Evolutionary conservation across 1,284 basidiomycete genomes (phyloP), one percentile per base, ranked within the genome.

Genomic region (Trichosporon ovoides): DNA sequence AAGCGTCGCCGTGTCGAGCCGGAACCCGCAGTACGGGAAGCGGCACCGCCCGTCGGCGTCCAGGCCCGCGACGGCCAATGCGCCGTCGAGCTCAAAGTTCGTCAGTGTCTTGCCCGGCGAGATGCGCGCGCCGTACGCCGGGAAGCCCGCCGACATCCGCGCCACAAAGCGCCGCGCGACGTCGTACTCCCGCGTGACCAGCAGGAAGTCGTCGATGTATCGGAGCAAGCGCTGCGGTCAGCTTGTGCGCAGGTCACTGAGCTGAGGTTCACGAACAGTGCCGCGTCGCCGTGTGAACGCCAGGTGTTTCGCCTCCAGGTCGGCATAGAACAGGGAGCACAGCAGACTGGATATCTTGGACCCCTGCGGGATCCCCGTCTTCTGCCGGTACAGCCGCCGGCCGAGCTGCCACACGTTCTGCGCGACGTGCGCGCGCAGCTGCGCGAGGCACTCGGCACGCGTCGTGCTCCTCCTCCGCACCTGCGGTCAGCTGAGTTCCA

Each of bases 291-390:
- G 70, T 2, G 83, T 83, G 61, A 87, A 89, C 3, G 74, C 68
- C n/a, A 87, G 80, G 60, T 84, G 80, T 7, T 75, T 79, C 24
- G 78, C 81, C 75, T 98, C 96, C 65, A 98, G 81, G 68, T 94
- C 86, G 1, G 91, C 93, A 63, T 98, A 98, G 75, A 93, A 96
- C 75, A 93, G 88, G 1, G 88, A 88, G 71, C 96, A 99, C 1
- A 99, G 78, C 31, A 98, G 71, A 1, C 89, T 85, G 6, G 92
- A 96, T 28, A 98, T 78, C 24, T 91, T 85, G 0, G 93, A 97
- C 14, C 96, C 96, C 74, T 98, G 96, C 0, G 96, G 93, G 31
- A 98, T 98, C 0, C 96, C 96, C 12, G 90, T 83, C 9, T 83
- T 83, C 75, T 98, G 96, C 2, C 88, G 67, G 48, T 59, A 77